Evolutionary conservation across 2,329 filamentous ascomycete species (phyloP), one percentile per base, ranked within the genome.

Genomic region (Nigrospora osmanthi): DNA sequence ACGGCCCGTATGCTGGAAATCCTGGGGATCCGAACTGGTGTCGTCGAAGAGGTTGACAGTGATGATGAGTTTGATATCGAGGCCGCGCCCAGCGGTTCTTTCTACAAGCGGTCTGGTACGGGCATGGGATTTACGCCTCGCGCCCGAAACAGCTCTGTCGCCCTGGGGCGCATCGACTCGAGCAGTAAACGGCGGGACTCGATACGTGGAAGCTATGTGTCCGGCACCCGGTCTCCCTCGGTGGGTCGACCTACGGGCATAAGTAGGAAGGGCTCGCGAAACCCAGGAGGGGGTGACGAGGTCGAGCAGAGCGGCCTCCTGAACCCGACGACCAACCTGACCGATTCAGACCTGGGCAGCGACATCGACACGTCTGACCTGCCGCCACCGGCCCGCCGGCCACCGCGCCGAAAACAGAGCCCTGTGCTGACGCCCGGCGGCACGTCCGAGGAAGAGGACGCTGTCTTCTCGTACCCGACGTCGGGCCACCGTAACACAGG

Each of bases 51-150:
- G 62, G 87, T 95, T 38, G 93, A 98, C 61, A 95, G 89, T 38
- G 93, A 98, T 60, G 93, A 98, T 60, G 93, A 98, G 64, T 98
- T 98, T 57, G 93, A 98, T 61, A 98, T 96, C 49, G 93, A 96
- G 63, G 70, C 74, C 12, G 81, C 86, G 42, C 78, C 78, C 15
- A 75, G 78, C 19, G 84, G 84, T 11, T 81, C 85, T 9, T 94
- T 90, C 57, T 83, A 85, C 55, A 93, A 95, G 61, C 85, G 88
- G 52, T 80, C 84, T 33, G 86, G 86, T 42, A 79, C 75, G 19
- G 88, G 78, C 13, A 80, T 95, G 45, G 90, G 89, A 17, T 89
- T 89, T 58, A 84, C 72, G 5, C 87, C 89, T 14, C 81, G 83
- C 44, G 72, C 66, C 33, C 65, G 72, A 49, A 77, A 82, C 54